Base-by-base conservation (phyloP, 805 yeast species). In the Lipomyces sp. region DNA sequence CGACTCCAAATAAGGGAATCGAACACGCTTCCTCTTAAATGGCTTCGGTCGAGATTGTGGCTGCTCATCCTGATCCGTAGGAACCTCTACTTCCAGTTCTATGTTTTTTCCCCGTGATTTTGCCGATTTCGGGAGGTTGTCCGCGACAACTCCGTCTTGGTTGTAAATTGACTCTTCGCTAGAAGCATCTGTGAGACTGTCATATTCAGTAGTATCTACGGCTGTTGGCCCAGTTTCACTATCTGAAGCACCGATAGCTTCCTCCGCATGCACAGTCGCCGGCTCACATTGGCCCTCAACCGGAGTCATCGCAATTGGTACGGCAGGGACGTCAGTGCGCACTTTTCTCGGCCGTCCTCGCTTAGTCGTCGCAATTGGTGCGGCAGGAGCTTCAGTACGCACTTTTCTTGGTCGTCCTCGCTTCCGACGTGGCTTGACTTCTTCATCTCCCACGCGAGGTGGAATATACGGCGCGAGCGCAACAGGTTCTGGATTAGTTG, bases 1-100 rank as follows among this genome's bases (percentile, higher is more conserved):
- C 3, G 63, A 15, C 15, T 37, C 33, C 18, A 60, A 34, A 3
- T 35, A 60, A 30, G 63, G 63, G 11, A 45, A 51, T 11, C 54
- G 34, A 32, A 29, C 11, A 34, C 54, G 54, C 3, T 51, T 51
- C 34, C 30, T 29, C 7, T 29, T 51, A 32, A 51, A 51, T 29
- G 34, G 54, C 54, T n/a, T 51, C 24, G 34, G 54, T 32, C n/a
- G 30, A 29, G 35, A 15, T 51, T 24, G 34, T 51, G 54, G 34
- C 34, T 51, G 34, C n/a, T 51, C 54, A 15, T 11, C 15, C 4
- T 5, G 10, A n/a, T 29, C 34, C 15, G 34, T 2, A 18, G 54
- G 54, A 5, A 51, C 54, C 54, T 51, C 54, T 11, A 51, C n/a
- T 32, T 51, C 54, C 5, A 51, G 4, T 6, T 51, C 54, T 24